phyloP scores from a whole-genome alignment of 2,329 filamentous ascomycete species.

The Neurospora sp. region DNA sequence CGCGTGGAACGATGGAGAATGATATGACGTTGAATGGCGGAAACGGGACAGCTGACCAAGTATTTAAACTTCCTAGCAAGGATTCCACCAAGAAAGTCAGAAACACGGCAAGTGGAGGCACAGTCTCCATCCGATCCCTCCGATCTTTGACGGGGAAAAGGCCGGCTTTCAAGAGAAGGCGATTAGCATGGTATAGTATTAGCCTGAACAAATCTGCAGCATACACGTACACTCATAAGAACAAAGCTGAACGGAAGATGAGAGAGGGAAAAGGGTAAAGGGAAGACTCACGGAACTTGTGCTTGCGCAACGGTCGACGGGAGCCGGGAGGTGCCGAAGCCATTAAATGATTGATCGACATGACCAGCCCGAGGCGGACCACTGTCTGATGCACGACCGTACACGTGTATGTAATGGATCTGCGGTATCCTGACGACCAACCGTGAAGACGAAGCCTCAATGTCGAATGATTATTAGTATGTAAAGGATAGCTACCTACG shows the following conservation, averaged over 20 bases:
- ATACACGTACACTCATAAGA: background rate
- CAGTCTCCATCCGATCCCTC: background rate
- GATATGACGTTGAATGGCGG: conserved; percentile 13
- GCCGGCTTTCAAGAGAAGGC: background rate
- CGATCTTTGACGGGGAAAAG: background rate
- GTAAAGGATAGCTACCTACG: background rate
- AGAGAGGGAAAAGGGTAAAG: background rate
- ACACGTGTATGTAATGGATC: background rate
- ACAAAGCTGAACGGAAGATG: background rate
- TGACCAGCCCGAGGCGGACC: background rate
- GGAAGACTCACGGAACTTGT: background rate
- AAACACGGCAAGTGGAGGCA: background rate
- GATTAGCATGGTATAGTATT: background rate
- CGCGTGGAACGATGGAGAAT: conserved; percentile 10
- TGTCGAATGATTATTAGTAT: background rate
- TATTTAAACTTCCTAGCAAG: background rate
- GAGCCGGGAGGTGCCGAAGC: background rate
- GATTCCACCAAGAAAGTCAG: background rate
- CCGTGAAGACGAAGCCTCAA: background rate
- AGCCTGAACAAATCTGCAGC: background rate
- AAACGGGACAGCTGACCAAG: conserved; percentile 1
- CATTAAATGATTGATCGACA: background rate
- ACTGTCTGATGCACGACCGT: background rate
- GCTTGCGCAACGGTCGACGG: background rate
- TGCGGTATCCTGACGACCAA: background rate